Conservation (phyloP, 352 stramenopile species). For the Pythium oligandrum region DNA sequence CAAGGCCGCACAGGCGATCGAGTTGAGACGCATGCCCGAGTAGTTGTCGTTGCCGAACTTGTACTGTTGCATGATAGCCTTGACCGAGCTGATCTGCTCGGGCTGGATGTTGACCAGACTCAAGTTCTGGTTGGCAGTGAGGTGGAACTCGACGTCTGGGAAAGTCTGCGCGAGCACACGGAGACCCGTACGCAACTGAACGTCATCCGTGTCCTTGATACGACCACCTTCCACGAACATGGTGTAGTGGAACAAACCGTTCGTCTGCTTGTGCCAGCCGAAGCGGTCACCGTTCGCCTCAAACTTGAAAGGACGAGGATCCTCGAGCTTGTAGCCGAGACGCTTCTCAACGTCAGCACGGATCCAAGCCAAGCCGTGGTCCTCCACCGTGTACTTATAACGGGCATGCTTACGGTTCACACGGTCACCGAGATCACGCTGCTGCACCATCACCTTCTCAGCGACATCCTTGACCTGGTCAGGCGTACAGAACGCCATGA, state of each 20-base stretch:
- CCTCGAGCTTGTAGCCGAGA: conserved; percentile 91
- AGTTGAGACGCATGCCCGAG: conserved; percentile 76
- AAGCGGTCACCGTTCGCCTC: conserved; percentile 69
- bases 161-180: conserved; percentile 90
- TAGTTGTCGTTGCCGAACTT: conserved; percentile 86
- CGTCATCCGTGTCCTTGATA: conserved; percentile 90
- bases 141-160: conserved; percentile 90
- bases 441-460: conserved; percentile 93
- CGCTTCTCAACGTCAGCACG: conserved; percentile 91
- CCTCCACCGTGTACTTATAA: conserved; percentile 99
- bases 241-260: conserved; percentile 77
- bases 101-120: conserved; percentile 92
- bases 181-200: conserved; percentile 87
- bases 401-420: conserved; percentile 95
- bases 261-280: conserved; percentile 64
- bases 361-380: conserved; percentile 94
- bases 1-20: conserved; percentile 94
- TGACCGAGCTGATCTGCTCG: conserved; percentile 88
- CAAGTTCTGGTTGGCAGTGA: conserved; percentile 95
- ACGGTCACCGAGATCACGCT: conserved; percentile 96
- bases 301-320: conserved; percentile 66
- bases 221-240: conserved; percentile 87
- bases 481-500: conserved; percentile 94
- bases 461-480: conserved; percentile 88
- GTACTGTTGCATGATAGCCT: conserved; percentile 90